Percentiles rank a stretch among this genome's conserved stretches.
These are phyloP conservation scores for Pachyrhizus erosus DNA, from an alignment of 306 rosid species.

Conservation along the genomic window DNA sequence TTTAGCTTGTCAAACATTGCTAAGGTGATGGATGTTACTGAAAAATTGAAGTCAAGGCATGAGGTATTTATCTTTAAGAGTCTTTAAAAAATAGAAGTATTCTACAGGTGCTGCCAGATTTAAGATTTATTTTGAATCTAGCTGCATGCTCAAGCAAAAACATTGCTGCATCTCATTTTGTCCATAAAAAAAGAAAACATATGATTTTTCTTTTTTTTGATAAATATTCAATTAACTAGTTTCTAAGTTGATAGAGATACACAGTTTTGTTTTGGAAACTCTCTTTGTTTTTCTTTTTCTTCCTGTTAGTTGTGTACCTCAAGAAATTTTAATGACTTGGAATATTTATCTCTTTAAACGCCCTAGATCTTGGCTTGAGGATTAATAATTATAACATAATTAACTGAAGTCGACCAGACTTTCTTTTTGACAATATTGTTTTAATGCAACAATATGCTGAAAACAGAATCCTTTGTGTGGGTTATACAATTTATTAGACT, in stretches of 20 bases:
- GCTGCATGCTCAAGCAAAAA: slow-evolving; percentile 1
- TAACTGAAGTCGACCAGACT: background rate
- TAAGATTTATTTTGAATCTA: background rate
- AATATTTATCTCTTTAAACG: background rate
- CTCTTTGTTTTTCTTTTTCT: background rate
- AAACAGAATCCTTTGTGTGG: background rate
- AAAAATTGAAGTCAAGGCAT: slow-evolving; percentile 77
- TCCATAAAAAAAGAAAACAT: background rate
- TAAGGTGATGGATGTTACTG: slow-evolving; percentile 63
- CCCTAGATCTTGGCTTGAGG: background rate
- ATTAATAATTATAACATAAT: background rate
- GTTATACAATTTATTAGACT: slow-evolving; percentile 18
- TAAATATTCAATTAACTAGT: background rate
- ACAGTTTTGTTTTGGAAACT: background rate
- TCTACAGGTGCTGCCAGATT: background rate
- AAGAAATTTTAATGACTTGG: background rate
- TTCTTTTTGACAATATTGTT: background rate
- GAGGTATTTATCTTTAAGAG: slow-evolving; percentile 60
- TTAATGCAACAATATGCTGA: slow-evolving; percentile 10
- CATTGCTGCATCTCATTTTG: background rate
- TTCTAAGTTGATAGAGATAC: background rate
- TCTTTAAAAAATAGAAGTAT: background rate
- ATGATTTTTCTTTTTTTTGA: background rate
- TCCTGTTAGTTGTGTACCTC: background rate
- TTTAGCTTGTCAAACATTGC: slow-evolving; percentile 84